Evolutionary conservation across 495 filamentous ascomycete species (phyloP).

Genomic region (Neurospora africana): DNA sequence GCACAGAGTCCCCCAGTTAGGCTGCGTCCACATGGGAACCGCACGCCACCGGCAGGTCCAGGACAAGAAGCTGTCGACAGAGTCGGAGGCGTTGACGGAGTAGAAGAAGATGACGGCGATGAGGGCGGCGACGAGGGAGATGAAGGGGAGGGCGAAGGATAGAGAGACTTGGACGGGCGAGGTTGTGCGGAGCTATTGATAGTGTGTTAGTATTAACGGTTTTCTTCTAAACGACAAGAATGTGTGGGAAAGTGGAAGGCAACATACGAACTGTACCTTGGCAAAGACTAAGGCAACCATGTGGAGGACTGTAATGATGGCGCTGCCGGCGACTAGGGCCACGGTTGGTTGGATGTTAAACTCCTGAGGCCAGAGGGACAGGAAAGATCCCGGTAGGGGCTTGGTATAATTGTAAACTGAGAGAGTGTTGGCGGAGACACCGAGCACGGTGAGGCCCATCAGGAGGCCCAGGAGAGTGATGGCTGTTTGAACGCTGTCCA

Average conservation of each 20-base stretch:
- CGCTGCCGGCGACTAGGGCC: constrained; percentile 36
- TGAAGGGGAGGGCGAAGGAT: constrained; percentile 28
- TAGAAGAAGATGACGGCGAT: constrained; percentile 45
- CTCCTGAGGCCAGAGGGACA: constrained; percentile 41
- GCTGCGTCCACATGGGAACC: constrained; percentile 33
- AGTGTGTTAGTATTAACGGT: neutral
- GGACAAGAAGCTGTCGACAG: constrained; percentile 37
- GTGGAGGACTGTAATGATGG: constrained; percentile 32
- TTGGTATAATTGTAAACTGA: constrained; percentile 40
- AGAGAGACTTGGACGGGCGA: constrained; percentile 26
- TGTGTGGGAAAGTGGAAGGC: neutral
- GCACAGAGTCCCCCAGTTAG: constrained; percentile 41
- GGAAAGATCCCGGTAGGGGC: constrained; percentile 21
- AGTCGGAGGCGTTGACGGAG: constrained; percentile 37
- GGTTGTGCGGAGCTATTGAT: constrained; percentile 31
- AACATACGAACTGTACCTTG: constrained; percentile 30
- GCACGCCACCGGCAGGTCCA: constrained; percentile 45
- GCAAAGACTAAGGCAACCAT: constrained; percentile 32
- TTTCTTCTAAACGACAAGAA: neutral
- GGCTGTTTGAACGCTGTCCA: constrained; percentile 33
- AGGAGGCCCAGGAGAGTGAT: constrained; percentile 38
- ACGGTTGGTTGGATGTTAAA: constrained; percentile 42
- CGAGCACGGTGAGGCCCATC: constrained; percentile 38
- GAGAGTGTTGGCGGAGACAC: constrained; percentile 37
- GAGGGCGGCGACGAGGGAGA: constrained; percentile 35